phyloP scores from a whole-genome alignment of 768 basidiomycete species.

The Cystobasidium tubakii region DNA sequence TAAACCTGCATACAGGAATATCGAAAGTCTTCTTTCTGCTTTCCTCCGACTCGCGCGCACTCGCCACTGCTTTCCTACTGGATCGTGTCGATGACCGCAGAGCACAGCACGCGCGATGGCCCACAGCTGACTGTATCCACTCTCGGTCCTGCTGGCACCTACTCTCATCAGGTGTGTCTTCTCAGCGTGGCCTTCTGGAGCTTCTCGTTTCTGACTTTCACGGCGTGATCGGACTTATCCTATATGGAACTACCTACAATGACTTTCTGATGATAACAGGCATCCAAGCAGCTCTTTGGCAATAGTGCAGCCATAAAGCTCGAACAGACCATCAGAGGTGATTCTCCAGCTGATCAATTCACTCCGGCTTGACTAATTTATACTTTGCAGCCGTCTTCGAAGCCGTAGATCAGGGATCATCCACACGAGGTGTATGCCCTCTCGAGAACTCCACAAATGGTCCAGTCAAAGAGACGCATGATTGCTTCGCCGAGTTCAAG shows the following conservation, averaged over 20 bases:
- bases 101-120: background rate
- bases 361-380: background rate
- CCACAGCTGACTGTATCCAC: slow-evolving; percentile 20
- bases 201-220: background rate
- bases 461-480: slow-evolving; percentile 40
- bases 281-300: slow-evolving; percentile 41
- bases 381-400: slow-evolving; percentile 40
- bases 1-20: too few species aligned
- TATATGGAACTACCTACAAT: background rate
- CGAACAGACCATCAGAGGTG: slow-evolving; percentile 39
- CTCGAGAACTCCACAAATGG: slow-evolving; percentile 46
- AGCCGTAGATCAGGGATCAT: slow-evolving; percentile 4
- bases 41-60: slow-evolving; percentile 7
- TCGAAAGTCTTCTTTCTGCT: background rate
- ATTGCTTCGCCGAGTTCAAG: slow-evolving; percentile 32
- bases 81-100: background rate
- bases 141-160: slow-evolving; percentile 45
- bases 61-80: background rate
- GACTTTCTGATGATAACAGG: slow-evolving; percentile 31
- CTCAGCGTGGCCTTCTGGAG: background rate
- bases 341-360: background rate
- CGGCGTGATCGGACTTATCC: slow-evolving; percentile 2
- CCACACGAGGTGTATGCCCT: slow-evolving; percentile 40
- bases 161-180: slow-evolving; percentile 43
- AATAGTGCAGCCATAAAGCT: slow-evolving; percentile 21